These are phyloP conservation scores for Amoebophrya sp. DNA, from an alignment of 169 alveolate species.

Conservation along the genomic window DNA sequence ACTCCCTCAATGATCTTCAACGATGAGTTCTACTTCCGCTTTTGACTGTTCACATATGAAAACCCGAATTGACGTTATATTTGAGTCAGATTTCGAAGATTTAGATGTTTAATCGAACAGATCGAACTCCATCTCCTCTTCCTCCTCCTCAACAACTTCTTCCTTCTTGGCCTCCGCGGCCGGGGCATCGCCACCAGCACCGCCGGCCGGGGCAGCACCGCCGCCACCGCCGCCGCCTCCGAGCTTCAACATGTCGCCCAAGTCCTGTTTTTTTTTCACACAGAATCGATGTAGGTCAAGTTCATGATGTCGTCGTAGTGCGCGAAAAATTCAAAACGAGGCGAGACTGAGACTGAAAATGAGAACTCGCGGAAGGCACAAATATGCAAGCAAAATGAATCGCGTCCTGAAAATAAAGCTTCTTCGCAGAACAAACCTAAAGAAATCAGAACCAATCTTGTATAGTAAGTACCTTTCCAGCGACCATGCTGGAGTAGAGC, in stretches of 20 bases:
- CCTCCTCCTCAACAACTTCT: not conserved
- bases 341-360: not conserved
- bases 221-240: not conserved
- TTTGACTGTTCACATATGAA: too few relatives aligned
- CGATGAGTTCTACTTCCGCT: too few relatives aligned
- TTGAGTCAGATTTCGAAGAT: too few relatives aligned
- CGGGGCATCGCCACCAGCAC: not conserved
- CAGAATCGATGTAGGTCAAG: not conserved
- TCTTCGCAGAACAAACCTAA: conserved; percentile 55
- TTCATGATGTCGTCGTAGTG: not conserved
- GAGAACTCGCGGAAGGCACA: not conserved
- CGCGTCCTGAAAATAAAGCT: not conserved
- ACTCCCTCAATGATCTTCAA: too few relatives aligned
- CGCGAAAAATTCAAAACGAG: not conserved
- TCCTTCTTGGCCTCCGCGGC: not conserved
- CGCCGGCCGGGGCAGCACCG: not conserved
- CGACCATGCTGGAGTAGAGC: conserved; percentile 81
- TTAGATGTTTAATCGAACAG: not conserved
- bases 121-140: not conserved
- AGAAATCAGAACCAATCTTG: not conserved
- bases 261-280: not conserved
- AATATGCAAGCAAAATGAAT: not conserved
- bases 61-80: too few relatives aligned
- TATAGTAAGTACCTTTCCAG: not conserved
- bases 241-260: not conserved